phyloP scores from a whole-genome alignment of 805 yeast species.

The Nakazawaea molendinolei region DNA sequence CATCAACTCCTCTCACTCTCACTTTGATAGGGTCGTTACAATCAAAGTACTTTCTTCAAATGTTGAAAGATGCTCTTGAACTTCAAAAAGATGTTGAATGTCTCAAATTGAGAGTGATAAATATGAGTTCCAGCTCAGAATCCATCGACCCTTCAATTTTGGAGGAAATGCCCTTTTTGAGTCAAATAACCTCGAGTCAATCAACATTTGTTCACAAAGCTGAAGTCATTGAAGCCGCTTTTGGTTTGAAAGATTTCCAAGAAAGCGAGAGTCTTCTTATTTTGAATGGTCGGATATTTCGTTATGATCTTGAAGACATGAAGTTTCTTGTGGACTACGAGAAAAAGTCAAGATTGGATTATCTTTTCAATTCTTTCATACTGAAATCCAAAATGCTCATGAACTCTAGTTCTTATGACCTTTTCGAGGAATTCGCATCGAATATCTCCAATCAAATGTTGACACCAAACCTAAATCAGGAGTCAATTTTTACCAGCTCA shows the following conservation, averaged over 20 bases:
- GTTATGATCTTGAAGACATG: conserved; percentile 22
- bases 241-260: background rate
- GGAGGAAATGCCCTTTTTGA: too few species aligned
- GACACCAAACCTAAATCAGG: background rate
- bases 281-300: conserved; percentile 48
- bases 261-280: conserved; percentile 24
- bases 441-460: conserved; percentile 24
- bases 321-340: conserved; percentile 41
- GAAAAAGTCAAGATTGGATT: conserved; percentile 32
- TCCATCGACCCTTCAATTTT: background rate
- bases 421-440: conserved; percentile 35
- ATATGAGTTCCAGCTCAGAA: background rate
- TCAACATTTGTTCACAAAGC: too few species aligned
- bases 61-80: conserved; percentile 34
- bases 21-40: conserved; percentile 59
- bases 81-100: conserved; percentile 11
- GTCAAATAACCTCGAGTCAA: too few species aligned
- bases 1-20: conserved; percentile 20
- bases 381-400: background rate
- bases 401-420: conserved; percentile 39
- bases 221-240: too few species aligned
- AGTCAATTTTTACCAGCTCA: background rate
- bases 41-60: conserved; percentile 29
- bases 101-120: conserved; percentile 16
- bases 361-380: conserved; percentile 17